Evolutionary conservation across 345 rosid species (phyloP).

Genomic region (Erysimum cheiranthoides): DNA sequence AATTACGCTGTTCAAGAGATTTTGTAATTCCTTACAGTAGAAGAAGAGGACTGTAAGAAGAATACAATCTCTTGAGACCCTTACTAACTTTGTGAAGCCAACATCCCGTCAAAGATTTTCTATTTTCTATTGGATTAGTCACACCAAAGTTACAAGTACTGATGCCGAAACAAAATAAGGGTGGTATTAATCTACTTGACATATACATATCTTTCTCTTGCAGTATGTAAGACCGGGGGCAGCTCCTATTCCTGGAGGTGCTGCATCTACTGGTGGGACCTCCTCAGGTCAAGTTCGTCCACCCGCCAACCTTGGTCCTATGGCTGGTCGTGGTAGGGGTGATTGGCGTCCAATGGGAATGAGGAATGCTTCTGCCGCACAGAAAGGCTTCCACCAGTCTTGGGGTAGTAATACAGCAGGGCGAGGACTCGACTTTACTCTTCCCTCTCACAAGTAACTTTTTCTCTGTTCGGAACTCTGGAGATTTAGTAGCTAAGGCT

Average conservation of each 20-base stretch:
- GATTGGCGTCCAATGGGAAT: conserved; percentile 89
- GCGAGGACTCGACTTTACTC: conserved; percentile 88
- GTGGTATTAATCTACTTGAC: conserved; percentile 38
- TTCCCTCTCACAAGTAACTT: conserved; percentile 97
- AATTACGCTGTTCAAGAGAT: neutral
- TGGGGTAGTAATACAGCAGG: conserved; percentile 76
- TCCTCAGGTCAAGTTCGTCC: conserved; percentile 86
- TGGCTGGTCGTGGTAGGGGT: conserved; percentile 93
- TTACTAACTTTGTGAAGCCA: conserved; percentile 31
- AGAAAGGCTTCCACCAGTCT: conserved; percentile 76
- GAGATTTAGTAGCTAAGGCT: conserved; percentile 14
- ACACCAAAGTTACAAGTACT: conserved; percentile 20
- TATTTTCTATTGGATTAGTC: conserved; percentile 18
- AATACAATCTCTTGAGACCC: conserved; percentile 27
- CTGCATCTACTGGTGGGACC: conserved; percentile 57
- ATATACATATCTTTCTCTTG: conserved; percentile 49
- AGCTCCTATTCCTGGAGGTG: conserved; percentile 73
- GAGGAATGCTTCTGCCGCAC: conserved; percentile 70
- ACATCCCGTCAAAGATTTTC: conserved; percentile 18
- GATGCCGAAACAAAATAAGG: conserved; percentile 15
- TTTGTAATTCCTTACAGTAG: conserved; percentile 11
- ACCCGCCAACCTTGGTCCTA: conserved; percentile 58
- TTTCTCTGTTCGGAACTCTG: conserved; percentile 27
- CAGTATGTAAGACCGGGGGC: conserved; percentile 99
- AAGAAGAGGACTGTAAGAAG: conserved; percentile 29